A percentile compares a stretch with the other conserved stretches of the same genome.
phyloP scores from a whole-genome alignment of 2,329 filamentous ascomycete species.

The Colletotrichum sp. region DNA sequence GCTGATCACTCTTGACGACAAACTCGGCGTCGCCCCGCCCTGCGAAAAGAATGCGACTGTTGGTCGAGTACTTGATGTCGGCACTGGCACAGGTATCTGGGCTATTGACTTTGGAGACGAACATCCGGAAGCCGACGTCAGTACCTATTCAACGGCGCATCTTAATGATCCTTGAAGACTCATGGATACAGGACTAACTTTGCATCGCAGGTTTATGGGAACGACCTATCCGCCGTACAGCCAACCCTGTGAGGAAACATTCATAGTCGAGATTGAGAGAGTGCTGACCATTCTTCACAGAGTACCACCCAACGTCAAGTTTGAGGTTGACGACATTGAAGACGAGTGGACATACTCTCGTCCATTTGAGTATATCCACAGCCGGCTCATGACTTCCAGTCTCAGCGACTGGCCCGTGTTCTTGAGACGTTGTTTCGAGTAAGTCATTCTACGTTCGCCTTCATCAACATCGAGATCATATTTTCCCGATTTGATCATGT shows the following conservation, averaged over 20 bases:
- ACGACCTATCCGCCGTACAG: constrained; percentile 37
- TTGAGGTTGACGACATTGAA: constrained; percentile 42
- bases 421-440: background rate
- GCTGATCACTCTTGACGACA: background rate
- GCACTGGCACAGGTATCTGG: constrained; percentile 28
- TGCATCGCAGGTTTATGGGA: constrained; percentile 23
- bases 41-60: background rate
- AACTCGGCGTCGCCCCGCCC: constrained; percentile 26
- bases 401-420: constrained; percentile 42
- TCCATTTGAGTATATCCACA: constrained; percentile 39
- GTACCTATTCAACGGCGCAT: too few relatives aligned
- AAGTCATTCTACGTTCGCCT: background rate
- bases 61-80: constrained; percentile 23
- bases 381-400: constrained; percentile 31
- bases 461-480: too few relatives aligned
- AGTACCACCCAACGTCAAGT: constrained; percentile 48
- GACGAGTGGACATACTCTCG: constrained; percentile 34
- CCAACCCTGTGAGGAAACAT: background rate
- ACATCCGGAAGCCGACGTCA: constrained; percentile 22
- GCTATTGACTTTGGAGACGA: constrained; percentile 31
- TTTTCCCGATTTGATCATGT: too few relatives aligned
- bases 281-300: background rate
- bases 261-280: too few relatives aligned
- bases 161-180: too few relatives aligned
- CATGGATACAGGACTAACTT: too few relatives aligned